Conservation (phyloP, 2,329 filamentous ascomycete genomes). For the Scytalidium lignicola region DNA sequence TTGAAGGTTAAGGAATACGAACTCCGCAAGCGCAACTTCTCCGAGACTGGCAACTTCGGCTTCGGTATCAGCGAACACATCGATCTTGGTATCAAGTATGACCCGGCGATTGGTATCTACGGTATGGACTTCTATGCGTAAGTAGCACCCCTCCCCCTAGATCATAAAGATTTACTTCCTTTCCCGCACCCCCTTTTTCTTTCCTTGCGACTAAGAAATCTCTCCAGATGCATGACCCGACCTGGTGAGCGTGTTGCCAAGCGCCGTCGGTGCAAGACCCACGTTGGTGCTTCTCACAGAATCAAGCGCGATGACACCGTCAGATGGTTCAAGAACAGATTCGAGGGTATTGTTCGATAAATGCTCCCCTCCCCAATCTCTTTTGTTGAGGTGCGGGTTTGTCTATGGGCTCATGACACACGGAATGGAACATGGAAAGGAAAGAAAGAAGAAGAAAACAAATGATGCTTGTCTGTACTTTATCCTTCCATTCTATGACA, state of each 20-base stretch:
- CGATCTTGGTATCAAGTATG: constrained; percentile 99
- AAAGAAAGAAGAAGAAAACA: constrained; percentile 13
- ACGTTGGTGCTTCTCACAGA: constrained; percentile 81
- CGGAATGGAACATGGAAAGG: constrained; percentile 23
- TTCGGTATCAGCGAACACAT: constrained; percentile 99
- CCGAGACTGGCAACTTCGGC: constrained; percentile 98
- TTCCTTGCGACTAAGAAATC: no score
- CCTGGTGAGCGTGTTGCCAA: constrained; percentile 97
- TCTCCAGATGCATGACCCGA: constrained; percentile 60
- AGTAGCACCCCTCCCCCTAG: no score
- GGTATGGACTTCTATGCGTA: constrained; percentile 95
- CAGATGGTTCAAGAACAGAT: constrained; percentile 94
- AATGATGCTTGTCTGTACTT: constrained; percentile 23
- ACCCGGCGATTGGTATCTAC: constrained; percentile 97
- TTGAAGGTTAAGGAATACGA: constrained; percentile 99
- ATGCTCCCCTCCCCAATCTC: constrained; percentile 29
- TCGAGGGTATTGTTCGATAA: constrained; percentile 99
- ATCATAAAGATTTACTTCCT: no score
- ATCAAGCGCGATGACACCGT: constrained; percentile 94
- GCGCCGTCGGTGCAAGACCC: constrained; percentile 84
- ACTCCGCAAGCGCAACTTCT: constrained; percentile 99
- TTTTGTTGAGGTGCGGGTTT: background rate
- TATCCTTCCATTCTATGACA: constrained; percentile 21
- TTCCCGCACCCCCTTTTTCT: no score
- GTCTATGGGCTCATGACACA: constrained; percentile 5